Evolutionary conservation across 441 rosid genomes (phyloP).

Genomic region (Jatropha podagrica): DNA sequence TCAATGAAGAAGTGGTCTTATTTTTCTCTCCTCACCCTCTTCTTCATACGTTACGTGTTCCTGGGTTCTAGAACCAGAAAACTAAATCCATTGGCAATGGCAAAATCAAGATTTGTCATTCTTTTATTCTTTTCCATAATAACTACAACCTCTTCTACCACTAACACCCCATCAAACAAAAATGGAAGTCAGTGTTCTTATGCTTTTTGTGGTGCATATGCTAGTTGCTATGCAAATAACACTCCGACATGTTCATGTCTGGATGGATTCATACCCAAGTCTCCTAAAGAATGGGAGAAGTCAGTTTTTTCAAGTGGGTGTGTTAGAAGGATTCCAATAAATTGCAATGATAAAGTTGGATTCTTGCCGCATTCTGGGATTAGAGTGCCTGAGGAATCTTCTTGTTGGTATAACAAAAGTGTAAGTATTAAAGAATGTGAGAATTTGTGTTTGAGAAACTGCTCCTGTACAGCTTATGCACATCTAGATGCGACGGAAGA

Average conservation of each 20-base stretch:
- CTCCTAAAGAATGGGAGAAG: conserved; percentile 35
- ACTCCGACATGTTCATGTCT: conserved; percentile 50
- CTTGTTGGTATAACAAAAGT: conserved; percentile 25
- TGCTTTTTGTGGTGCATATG: conserved; percentile 68
- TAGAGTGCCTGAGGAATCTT: conserved; percentile 53
- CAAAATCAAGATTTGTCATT: too few species aligned
- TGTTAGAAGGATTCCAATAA: conserved; percentile 32
- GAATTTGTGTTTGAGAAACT: conserved; percentile 43
- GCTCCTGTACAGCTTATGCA: conserved; percentile 64
- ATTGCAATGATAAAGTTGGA: conserved; percentile 18
- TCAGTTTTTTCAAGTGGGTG: conserved; percentile 71
- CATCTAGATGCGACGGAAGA: conserved; percentile 36
- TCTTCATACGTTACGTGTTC: too few species aligned
- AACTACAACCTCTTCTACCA: too few species aligned
- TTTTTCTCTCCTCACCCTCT: too few species aligned
- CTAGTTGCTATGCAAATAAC: conserved; percentile 38
- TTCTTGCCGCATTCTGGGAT: conserved; percentile 35
- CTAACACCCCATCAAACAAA: too few species aligned
- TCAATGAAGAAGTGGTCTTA: too few species aligned
- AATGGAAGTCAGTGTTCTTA: conserved; percentile 11
- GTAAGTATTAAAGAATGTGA: conserved; percentile 47
- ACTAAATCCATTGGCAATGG: too few species aligned
- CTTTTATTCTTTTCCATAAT: too few species aligned
- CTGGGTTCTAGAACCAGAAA: too few species aligned
- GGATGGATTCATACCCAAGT: conserved; percentile 51